Base-by-base conservation (phyloP, 2,329 filamentous ascomycete genomes). In the Thielaviopsis populi region DNA sequence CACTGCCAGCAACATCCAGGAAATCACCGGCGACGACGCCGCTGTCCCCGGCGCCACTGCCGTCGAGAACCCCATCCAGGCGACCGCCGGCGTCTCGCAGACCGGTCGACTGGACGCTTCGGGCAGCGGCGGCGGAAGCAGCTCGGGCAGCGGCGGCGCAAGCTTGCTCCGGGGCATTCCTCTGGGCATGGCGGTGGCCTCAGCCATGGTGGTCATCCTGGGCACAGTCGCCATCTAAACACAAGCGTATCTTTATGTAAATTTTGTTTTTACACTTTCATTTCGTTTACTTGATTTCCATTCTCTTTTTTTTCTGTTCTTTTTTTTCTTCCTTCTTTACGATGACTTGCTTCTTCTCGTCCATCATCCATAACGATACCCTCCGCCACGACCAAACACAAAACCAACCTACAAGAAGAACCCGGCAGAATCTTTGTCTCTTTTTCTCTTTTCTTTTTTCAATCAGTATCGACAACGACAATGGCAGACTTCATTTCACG, bases 21-120 rank as follows among this genome's bases (percentile, higher is more conserved):
- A 86, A 73, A 85, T 87, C 64, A 73, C 73, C 24, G 74, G 73
- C 11, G 81, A 80, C 6, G 72, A 72, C 13, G 69, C 72, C 19
- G 69, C 76, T 0, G 78, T 86, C 3, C 84, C 84, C 11, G 77
- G 75, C n/a, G 82, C 82, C 2, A 79, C 76, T 0, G 70, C 71
- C 13, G 81, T 82, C 1, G 67, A 72, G 2, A 78, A 79, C 58
- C 72, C 81, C 0, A 79, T 80, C 1, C 69, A 74, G 2, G 82
- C 82, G 0, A 79, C 77, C 3, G 74, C 72, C n/a, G 78, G 77
- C 1, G 66, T 80, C 54, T 58, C 62, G 22, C 61, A 66, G 1
- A 66, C 66, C 13, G 62, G 63, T 7, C 61, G 59, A 62, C 30
- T 19, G 3, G 42, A 19, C 42, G n/a, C 42, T 17, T 42, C 19